phyloP scores from a whole-genome alignment of 2,329 filamentous ascomycete species.

The Trichoderma cornu-damae region DNA sequence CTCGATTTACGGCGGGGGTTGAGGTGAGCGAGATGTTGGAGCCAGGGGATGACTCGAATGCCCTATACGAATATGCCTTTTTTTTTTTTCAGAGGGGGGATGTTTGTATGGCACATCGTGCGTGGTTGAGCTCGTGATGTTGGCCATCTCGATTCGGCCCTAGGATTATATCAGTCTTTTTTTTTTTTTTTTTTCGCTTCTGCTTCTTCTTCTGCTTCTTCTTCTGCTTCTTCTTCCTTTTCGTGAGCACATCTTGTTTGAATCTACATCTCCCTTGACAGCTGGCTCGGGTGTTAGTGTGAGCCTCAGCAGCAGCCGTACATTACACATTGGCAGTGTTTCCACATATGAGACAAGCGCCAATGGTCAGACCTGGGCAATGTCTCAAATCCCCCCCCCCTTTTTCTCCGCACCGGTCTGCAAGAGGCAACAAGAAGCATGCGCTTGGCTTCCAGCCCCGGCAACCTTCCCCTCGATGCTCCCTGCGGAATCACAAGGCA shows the following conservation, averaged over 20 bases:
- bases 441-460: not conserved
- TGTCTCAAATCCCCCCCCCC: slow-evolving; percentile 7
- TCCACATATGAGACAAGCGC: not conserved
- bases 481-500: not conserved
- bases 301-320: not conserved
- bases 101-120: not conserved
- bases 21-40: not conserved
- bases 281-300: not conserved
- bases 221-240: too few species aligned
- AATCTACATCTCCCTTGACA: not conserved
- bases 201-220: too few species aligned
- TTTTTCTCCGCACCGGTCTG: slow-evolving; percentile 7
- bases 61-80: too few species aligned
- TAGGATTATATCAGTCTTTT: not conserved
- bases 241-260: too few species aligned
- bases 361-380: not conserved
- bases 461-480: not conserved
- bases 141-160: not conserved
- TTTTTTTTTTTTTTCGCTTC: too few species aligned
- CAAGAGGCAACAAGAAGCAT: not conserved
- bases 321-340: not conserved
- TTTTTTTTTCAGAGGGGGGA: too few species aligned
- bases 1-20: not conserved
- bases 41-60: not conserved
- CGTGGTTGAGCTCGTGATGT: not conserved